Conservation (phyloP, 371 early-diverging fungal genomes). For the Parasitella parasitica region DNA sequence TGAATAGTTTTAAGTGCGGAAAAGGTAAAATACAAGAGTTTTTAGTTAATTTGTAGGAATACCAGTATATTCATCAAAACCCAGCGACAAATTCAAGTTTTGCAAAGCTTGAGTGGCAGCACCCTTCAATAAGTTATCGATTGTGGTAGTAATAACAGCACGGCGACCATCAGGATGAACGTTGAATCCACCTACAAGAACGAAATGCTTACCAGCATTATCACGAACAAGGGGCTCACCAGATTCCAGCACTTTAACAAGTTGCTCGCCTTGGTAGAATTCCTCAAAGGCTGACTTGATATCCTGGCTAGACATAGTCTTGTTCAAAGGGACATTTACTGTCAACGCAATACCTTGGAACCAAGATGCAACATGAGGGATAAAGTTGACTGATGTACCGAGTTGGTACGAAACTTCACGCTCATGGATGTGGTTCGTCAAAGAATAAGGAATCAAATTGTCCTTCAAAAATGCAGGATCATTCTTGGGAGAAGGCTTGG, state of each 20-base stretch:
- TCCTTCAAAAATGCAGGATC: conserved; percentile 80
- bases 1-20: background rate
- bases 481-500: conserved; percentile 93
- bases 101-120: conserved; percentile 97
- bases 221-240: conserved; percentile 85
- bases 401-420: conserved; percentile 85
- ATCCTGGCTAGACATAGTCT: conserved; percentile 63
- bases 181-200: conserved; percentile 89
- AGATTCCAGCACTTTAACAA: conserved; percentile 74
- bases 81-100: conserved; percentile 78
- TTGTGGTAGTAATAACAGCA: conserved; percentile 89
- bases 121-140: conserved; percentile 95
- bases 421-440: conserved; percentile 95
- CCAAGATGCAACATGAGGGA: conserved; percentile 90
- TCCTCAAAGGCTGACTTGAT: conserved; percentile 70
- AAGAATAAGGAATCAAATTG: conserved; percentile 89
- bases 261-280: conserved; percentile 74
- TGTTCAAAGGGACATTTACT: conserved; percentile 78
- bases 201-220: conserved; percentile 83
- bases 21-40: background rate
- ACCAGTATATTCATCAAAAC: conserved; percentile 81
- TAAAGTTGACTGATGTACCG: conserved; percentile 66
- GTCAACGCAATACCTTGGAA: conserved; percentile 95
- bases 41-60: conserved; percentile 60
- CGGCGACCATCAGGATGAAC: conserved; percentile 79